Conservation (phyloP, 2,329 filamentous ascomycete species). For the Zopfia rhizophila region DNA sequence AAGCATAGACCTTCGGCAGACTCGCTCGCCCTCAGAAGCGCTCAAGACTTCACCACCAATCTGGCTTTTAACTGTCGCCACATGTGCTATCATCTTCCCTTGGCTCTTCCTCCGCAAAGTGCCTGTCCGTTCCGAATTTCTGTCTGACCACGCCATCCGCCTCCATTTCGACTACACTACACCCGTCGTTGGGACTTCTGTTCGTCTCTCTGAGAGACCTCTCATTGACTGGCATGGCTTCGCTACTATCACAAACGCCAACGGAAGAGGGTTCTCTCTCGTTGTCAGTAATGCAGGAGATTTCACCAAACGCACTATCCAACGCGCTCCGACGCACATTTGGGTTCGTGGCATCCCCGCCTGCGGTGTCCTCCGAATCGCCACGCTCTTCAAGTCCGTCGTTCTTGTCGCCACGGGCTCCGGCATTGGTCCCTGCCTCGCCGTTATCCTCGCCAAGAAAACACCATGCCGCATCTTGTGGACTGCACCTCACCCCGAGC, state of each 20-base stretch:
- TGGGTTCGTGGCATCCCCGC: conserved; percentile 51
- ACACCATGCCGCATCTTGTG: conserved; percentile 73
- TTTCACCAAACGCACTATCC: conserved; percentile 48
- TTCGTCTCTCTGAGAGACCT: conserved; percentile 44
- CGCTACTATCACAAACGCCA: conserved; percentile 50
- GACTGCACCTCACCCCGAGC: conserved; percentile 72
- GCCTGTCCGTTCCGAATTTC: conserved; percentile 71
- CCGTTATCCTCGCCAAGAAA: conserved; percentile 61
- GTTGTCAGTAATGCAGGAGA: conserved; percentile 52
- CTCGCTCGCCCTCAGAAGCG: conserved; percentile 29
- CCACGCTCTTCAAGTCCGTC: conserved; percentile 47
- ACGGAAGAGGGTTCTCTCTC: conserved; percentile 43
- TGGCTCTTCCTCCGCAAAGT: conserved; percentile 79
- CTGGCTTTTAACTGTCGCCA: conserved; percentile 76
- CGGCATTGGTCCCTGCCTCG: conserved; percentile 55
- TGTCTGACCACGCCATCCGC: conserved; percentile 78
- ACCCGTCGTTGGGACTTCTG: conserved; percentile 43
- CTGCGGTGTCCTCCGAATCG: conserved; percentile 49
- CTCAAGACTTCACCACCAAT: conserved; percentile 55
- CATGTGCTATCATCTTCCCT: conserved; percentile 74
- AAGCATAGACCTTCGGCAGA: conserved; percentile 35
- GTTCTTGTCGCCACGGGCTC: conserved; percentile 52
- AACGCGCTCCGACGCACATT: conserved; percentile 44
- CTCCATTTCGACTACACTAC: conserved; percentile 63
- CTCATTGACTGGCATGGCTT: conserved; percentile 53